Conservation (phyloP, 2,329 filamentous ascomycete species). For the Bipolaris oryzae region DNA sequence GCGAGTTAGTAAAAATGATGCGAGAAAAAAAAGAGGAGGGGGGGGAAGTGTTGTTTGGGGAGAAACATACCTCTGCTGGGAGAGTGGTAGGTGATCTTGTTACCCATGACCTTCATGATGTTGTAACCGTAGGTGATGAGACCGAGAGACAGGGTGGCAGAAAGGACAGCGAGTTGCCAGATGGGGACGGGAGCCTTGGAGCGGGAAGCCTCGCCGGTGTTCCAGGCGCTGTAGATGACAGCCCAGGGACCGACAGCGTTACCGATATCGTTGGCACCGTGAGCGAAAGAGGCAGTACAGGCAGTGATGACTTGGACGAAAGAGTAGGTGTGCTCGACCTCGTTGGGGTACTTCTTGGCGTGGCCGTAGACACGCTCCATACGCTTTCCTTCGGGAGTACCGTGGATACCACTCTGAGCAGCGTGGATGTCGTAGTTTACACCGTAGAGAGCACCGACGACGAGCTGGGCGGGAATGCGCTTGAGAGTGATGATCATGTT, state of each 20-base stretch:
- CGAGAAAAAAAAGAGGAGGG: no score
- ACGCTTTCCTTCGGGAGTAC: constrained; percentile 74
- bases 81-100: constrained; percentile 76
- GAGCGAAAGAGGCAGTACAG: constrained; percentile 54
- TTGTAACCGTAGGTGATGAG: constrained; percentile 80
- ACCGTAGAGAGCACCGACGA: constrained; percentile 71
- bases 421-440: constrained; percentile 82
- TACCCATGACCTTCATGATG: constrained; percentile 87
- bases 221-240: constrained; percentile 47
- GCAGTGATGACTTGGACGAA: constrained; percentile 60
- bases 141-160: constrained; percentile 66
- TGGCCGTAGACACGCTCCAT: constrained; percentile 70
- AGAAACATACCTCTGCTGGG: constrained; percentile 53
- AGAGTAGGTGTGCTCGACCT: constrained; percentile 50
- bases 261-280: constrained; percentile 72
- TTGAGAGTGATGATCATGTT: constrained; percentile 69
- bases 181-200: constrained; percentile 70
- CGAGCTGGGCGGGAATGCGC: constrained; percentile 71
- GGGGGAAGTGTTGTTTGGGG: not conserved
- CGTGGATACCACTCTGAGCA: constrained; percentile 71
- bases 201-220: constrained; percentile 66
- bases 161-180: constrained; percentile 77
- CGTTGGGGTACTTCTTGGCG: constrained; percentile 46
- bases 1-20: constrained; percentile 14
- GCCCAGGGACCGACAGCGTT: constrained; percentile 48